phyloP scores from a whole-genome alignment of 257 asterid genomes.

The Nicotiana tomentosiformis region DNA sequence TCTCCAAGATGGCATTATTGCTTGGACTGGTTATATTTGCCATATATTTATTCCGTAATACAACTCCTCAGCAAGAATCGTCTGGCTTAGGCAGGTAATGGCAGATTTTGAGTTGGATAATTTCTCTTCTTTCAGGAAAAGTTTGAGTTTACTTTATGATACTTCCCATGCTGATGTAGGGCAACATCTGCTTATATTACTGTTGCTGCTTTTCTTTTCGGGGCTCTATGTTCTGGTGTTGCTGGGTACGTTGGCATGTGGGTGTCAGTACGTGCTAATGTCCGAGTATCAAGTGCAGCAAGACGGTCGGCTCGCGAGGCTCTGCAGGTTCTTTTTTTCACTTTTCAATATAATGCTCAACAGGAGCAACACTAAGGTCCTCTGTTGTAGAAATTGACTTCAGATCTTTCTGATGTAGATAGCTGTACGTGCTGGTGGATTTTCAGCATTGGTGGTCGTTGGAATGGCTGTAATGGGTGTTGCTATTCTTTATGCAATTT shows the following conservation, averaged over 20 bases:
- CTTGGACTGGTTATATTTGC: conserved; percentile 63
- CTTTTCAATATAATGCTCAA: conserved; percentile 10
- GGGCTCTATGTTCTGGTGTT: conserved; percentile 94
- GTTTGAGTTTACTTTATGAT: conserved; percentile 1
- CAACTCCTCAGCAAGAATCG: conserved; percentile 88
- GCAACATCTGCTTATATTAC: conserved; percentile 74
- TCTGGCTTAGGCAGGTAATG: conserved; percentile 89
- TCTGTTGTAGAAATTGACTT: conserved; percentile 15
- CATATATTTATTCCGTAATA: conserved; percentile 81
- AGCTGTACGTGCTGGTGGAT: conserved; percentile 99
- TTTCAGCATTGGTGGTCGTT: conserved; percentile 93
- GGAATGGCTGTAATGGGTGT: conserved; percentile 98
- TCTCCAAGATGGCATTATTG: conserved; percentile 87
- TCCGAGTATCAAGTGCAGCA: conserved; percentile 98
- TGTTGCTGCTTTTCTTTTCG: conserved; percentile 85
- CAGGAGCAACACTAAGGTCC: conserved; percentile 11
- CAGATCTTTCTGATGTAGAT: conserved; percentile 44
- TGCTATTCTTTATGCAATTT: conserved; percentile 75
- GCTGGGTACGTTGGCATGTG: conserved; percentile 99
- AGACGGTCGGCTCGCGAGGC: conserved; percentile 98
- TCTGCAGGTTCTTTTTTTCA: conserved; percentile 55
- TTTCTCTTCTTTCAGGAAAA: neutral
- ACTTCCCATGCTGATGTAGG: conserved; percentile 44
- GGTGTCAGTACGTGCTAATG: conserved; percentile 99
- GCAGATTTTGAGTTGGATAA: conserved; percentile 6